Conservation (phyloP, 2,329 filamentous ascomycete species). For the Neopestalotiopsis clavispora region DNA sequence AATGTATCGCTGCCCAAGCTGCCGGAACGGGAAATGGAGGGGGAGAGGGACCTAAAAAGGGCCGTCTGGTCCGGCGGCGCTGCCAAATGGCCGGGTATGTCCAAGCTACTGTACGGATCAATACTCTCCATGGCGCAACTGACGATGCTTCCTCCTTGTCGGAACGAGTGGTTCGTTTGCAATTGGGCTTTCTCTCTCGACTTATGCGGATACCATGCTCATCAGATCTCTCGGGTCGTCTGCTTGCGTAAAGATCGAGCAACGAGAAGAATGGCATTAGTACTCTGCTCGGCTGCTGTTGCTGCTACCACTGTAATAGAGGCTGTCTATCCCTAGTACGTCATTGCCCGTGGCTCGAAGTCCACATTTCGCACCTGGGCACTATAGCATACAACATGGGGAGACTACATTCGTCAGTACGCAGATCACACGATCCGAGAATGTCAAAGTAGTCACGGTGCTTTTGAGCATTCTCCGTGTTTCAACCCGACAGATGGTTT, state of each 20-base stretch:
- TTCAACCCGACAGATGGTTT: neutral
- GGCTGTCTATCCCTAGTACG: neutral
- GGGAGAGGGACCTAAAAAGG: neutral
- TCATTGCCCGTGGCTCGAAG: neutral
- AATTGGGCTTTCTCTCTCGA: too few species aligned
- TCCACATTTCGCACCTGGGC: neutral
- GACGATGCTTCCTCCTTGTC: neutral
- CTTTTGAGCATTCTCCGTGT: neutral
- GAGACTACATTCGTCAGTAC: neutral
- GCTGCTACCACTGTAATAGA: neutral
- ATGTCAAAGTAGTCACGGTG: neutral
- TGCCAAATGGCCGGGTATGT: too few species aligned
- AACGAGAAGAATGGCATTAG: too few species aligned
- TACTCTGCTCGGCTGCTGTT: neutral
- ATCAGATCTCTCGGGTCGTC: too few species aligned
- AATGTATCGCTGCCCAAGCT: constrained; percentile 19
- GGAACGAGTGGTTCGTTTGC: neutral
- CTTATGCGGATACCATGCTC: neutral
- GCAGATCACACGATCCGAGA: constrained; percentile 1
- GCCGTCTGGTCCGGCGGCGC: neutral
- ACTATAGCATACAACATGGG: neutral
- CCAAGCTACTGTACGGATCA: too few species aligned
- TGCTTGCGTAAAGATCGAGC: too few species aligned
- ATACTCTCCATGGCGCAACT: too few species aligned
- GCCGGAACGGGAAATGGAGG: constrained; percentile 9